Conservation (phyloP, 257 asterid species). For the Gentiana macrophylla region DNA sequence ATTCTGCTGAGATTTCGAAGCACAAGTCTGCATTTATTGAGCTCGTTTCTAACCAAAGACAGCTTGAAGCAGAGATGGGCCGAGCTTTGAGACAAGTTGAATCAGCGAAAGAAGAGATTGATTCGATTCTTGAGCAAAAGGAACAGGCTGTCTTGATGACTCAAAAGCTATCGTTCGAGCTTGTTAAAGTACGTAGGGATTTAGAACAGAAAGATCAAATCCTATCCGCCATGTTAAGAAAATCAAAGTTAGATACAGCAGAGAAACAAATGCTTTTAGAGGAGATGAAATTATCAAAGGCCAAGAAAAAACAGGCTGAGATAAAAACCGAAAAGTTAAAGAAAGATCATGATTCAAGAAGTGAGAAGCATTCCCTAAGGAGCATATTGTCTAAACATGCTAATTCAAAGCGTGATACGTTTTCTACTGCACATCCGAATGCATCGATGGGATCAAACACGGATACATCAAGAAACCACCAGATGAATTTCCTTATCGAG, state of each 20-base stretch:
- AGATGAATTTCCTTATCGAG: conserved; percentile 16
- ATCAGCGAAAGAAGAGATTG: conserved; percentile 59
- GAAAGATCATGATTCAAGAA: conserved; percentile 31
- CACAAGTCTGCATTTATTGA: conserved; percentile 75
- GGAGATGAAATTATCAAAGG: conserved; percentile 53
- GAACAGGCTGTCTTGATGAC: conserved; percentile 51
- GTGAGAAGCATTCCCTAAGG: conserved; percentile 48
- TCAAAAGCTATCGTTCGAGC: conserved; percentile 62
- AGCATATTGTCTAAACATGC: conserved; percentile 49
- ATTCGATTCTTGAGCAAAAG: conserved; percentile 50
- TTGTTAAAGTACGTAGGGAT: conserved; percentile 51
- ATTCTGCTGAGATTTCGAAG: conserved; percentile 42
- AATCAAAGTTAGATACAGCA: conserved; percentile 55
- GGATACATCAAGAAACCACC: conserved; percentile 15
- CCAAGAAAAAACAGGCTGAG: conserved; percentile 52
- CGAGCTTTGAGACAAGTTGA: conserved; percentile 74
- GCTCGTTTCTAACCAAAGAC: conserved; percentile 80
- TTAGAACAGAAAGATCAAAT: conserved; percentile 82
- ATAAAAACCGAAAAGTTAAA: conserved; percentile 38
- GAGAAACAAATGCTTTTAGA: conserved; percentile 67
- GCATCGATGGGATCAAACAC: conserved; percentile 11
- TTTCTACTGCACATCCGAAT: conserved; percentile 21
- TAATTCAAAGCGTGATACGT: conserved; percentile 21
- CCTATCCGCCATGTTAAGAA: conserved; percentile 79
- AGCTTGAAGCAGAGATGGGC: conserved; percentile 85